Base-by-base conservation (phyloP, 495 filamentous ascomycete species). In the Podospora anserina region DNA sequence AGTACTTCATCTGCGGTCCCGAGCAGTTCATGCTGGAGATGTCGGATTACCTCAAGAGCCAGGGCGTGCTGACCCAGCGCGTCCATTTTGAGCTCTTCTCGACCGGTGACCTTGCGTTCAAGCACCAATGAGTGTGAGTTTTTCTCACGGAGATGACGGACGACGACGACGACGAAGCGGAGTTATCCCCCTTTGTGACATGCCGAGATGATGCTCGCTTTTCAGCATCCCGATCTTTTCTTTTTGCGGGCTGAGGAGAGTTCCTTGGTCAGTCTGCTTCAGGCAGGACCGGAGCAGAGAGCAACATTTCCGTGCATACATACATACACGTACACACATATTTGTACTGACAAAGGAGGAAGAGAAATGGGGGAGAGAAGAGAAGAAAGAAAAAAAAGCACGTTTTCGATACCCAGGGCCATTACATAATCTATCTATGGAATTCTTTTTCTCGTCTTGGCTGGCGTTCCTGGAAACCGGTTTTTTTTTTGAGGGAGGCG, bases 1-100 rank as follows among this genome's bases (percentile, higher is more conserved):
- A 88, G 70, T 93, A 91, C 75, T 92, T 85, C 74, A 77, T 90
- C 68, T 93, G 91, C 69, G 91, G 91, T 1, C 90, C 90, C 0
- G 82, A 81, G 61, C 70, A 76, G 34, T 92, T 92, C 79, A 93
- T 92, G 90, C 73, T 80, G 3, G 83, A 84, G 44, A 80, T 84
- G 60, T 76, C 84, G 64, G 72, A 75, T 18, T 81, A 80, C 65
- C 81, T 92, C 60, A 73, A 80, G 66, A 73, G 69, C 0, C 76
- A 75, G 58, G 88, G 89, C 0, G 88, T 92, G 3, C 69, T 62
- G 9, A 71, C 73, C 13, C 83, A 84, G 9, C 81, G 85, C 63
- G 81, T 91, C 44, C 83, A 89, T 73, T 85, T 90, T 74, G 90
- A 92, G 78, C 72, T 89, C 19, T 92, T 91, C 70, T 88, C 88